Percentiles rank a stretch among this genome's conserved stretches.
These are phyloP conservation scores for Pichia cabralensis DNA, from an alignment of 805 yeast genomes.

Conservation along the genomic window DNA sequence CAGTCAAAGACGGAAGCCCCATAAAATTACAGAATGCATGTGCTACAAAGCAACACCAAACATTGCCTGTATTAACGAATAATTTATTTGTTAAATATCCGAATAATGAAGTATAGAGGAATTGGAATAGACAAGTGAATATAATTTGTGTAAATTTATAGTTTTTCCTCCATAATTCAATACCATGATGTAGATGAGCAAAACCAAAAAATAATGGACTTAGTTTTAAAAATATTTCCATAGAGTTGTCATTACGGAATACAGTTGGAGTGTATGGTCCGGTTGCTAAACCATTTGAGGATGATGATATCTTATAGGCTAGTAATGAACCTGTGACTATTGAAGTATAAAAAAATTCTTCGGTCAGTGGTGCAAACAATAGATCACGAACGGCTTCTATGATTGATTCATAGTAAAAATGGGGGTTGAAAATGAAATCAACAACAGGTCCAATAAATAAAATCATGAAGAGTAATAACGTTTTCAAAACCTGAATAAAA, in stretches of 20 bases:
- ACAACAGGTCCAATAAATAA: slow-evolving; percentile 32
- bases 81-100: slow-evolving; percentile 56
- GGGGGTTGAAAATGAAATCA: not conserved
- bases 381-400: slow-evolving; percentile 36
- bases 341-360: slow-evolving; percentile 62
- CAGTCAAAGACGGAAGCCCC: slow-evolving; percentile 46
- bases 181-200: slow-evolving; percentile 73
- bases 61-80: slow-evolving; percentile 39
- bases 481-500: not conserved
- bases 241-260: slow-evolving; percentile 1
- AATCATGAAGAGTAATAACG: slow-evolving; percentile 16
- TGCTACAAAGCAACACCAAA: slow-evolving; percentile 47
- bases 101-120: slow-evolving; percentile 56
- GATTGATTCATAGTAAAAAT: not conserved
- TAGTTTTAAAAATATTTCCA: slow-evolving; percentile 10
- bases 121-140: slow-evolving; percentile 38
- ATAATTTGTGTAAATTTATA: slow-evolving; percentile 25
- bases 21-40: slow-evolving; percentile 62
- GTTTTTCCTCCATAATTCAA: slow-evolving; percentile 28
- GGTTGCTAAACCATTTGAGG: too few species aligned
- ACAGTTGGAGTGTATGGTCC: slow-evolving; percentile 6
- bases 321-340: slow-evolving; percentile 11
- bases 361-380: slow-evolving; percentile 67
- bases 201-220: slow-evolving; percentile 65
- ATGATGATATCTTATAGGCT: slow-evolving; percentile 2